A percentile compares a stretch with the other conserved stretches of the same genome.
Evolutionary conservation across 2,329 filamentous ascomycete genomes (phyloP).

Genomic region (Cryphonectria nitschkei): DNA sequence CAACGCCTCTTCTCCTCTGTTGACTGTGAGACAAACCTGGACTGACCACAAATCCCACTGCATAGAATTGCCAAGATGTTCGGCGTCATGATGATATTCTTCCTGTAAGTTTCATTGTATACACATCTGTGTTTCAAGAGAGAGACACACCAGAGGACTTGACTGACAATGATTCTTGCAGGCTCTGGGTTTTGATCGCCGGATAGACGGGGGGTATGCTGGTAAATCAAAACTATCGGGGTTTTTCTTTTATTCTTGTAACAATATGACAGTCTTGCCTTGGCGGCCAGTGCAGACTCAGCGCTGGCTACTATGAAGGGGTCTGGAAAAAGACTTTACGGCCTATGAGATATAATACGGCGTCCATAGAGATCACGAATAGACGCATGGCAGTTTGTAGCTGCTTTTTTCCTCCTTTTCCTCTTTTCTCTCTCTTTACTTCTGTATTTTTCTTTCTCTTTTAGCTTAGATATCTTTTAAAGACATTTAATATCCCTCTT

Average conservation of each 20-base stretch:
- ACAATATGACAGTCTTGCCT: conserved; percentile 25
- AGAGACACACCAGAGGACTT: neutral
- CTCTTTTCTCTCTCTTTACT: too few relatives aligned
- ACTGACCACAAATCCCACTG: neutral
- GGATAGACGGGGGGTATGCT: conserved; percentile 42
- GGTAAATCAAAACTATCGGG: conserved; percentile 20
- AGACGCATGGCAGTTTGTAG: conserved; percentile 26
- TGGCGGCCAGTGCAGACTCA: conserved; percentile 11
- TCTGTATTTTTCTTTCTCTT: too few relatives aligned
- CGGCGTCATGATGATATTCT: conserved; percentile 94
- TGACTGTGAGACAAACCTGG: neutral
- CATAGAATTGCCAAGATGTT: conserved; percentile 70
- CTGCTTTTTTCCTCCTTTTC: conserved; percentile 12
- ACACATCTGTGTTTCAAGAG: neutral
- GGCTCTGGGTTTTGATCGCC: conserved; percentile 70
- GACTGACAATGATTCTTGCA: conserved; percentile 35
- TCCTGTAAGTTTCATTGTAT: conserved; percentile 56
- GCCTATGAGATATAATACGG: conserved; percentile 29
- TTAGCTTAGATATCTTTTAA: too few relatives aligned
- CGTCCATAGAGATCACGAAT: conserved; percentile 28
- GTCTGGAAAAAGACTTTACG: conserved; percentile 28
- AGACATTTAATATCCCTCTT: too few relatives aligned
- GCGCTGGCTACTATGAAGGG: conserved; percentile 6
- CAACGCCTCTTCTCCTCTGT: neutral
- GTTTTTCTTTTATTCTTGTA: conserved; percentile 20